Percentiles rank a stretch among this genome's conserved stretches.
Conservation (phyloP, 2,329 filamentous ascomycete species). For the Metarhizium anisopliae region DNA sequence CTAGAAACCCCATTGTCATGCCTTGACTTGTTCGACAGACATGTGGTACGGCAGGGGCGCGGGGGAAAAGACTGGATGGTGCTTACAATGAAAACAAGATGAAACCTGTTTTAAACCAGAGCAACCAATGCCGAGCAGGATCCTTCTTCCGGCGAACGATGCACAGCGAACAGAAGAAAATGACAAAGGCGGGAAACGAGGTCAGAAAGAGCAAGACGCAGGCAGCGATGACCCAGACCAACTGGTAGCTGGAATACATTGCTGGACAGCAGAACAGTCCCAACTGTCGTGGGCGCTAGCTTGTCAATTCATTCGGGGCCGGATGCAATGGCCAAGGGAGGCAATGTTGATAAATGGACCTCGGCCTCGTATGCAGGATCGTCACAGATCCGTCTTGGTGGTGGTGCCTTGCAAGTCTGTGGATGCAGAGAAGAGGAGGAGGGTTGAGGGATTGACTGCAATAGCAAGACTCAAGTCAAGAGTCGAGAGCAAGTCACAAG, state of each 20-base stretch:
- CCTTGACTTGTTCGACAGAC: neutral
- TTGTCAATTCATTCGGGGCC: constrained; percentile 1
- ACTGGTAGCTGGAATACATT: neutral
- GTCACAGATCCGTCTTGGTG: too few species aligned
- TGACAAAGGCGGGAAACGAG: constrained; percentile 9
- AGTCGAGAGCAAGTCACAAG: too few species aligned
- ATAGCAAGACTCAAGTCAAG: too few species aligned
- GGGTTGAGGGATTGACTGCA: too few species aligned
- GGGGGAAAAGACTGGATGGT: neutral
- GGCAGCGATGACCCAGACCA: constrained; percentile 1
- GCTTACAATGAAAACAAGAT: constrained; percentile 16
- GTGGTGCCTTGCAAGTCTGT: neutral
- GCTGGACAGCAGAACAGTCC: neutral
- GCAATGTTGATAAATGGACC: too few species aligned
- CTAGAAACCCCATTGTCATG: neutral
- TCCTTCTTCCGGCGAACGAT: constrained; percentile 14
- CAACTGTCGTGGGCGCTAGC: neutral
- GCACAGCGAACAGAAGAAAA: constrained; percentile 15
- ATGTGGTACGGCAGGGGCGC: neutral
- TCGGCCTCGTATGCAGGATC: too few species aligned
- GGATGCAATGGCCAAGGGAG: neutral
- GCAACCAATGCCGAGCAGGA: constrained; percentile 14
- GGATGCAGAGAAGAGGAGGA: neutral
- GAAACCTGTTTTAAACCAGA: constrained; percentile 16
- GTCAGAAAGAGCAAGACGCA: constrained; percentile 7